Evolutionary conservation across 2,329 filamentous ascomycete genomes (phyloP).

Genomic region (Aspergillus sergii): DNA sequence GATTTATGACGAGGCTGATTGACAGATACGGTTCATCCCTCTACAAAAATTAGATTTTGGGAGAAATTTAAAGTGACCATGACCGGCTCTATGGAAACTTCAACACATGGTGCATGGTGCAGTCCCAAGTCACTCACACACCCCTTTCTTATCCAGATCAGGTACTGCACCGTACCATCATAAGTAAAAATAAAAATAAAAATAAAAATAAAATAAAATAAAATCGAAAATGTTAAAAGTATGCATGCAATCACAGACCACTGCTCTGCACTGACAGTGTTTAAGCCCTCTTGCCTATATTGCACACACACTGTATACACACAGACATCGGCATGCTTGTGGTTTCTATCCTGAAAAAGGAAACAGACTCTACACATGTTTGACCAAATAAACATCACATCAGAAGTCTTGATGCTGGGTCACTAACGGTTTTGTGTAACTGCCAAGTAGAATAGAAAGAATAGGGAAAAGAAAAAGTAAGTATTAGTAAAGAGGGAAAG

Average conservation of each 20-base stretch:
- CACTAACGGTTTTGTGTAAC: constrained; percentile 1
- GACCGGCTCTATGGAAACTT: constrained; percentile 5
- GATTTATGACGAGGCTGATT: constrained; percentile 6
- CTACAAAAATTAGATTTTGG: constrained; percentile 1
- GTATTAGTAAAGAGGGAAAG: not conserved
- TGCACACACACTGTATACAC: not conserved
- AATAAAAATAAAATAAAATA: constrained; percentile 1
- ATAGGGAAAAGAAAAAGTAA: not conserved
- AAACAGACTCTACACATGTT: not conserved
- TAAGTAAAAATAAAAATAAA: not conserved
- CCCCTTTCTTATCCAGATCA: not conserved
- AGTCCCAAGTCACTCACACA: not conserved
- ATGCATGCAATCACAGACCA: not conserved
- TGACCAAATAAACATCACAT: not conserved
- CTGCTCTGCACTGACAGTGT: not conserved
- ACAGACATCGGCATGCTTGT: not conserved
- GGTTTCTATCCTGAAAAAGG: not conserved
- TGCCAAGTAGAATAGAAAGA: not conserved
- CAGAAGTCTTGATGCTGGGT: not conserved
- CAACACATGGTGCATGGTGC: constrained; percentile 5
- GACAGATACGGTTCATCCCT: constrained; percentile 6
- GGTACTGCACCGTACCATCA: not conserved
- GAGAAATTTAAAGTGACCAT: constrained; percentile 3
- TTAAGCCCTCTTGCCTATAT: not conserved
- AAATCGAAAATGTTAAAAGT: not conserved